Conservation (phyloP, 768 basidiomycete genomes). For the Boletales sp. region DNA sequence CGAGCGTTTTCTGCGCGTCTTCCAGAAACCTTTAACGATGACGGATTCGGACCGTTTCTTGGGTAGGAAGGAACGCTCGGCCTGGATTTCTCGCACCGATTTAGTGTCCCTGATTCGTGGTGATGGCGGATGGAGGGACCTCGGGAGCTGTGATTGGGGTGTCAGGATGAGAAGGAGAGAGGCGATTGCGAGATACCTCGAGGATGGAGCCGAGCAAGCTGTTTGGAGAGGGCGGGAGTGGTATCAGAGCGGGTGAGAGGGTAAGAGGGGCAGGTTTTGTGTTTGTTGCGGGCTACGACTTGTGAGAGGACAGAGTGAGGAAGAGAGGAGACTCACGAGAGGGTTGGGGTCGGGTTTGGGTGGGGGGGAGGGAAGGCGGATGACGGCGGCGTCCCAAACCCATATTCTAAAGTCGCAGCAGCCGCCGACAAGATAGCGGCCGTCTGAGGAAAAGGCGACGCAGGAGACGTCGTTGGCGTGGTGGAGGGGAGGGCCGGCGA, state of each 20-base stretch:
- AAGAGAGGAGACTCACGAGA: constrained; percentile 6
- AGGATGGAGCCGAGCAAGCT: constrained; percentile 15
- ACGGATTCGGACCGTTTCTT: not conserved
- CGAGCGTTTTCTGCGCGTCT: constrained; percentile 2
- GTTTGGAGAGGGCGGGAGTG: constrained; percentile 20
- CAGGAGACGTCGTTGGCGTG: constrained; percentile 30
- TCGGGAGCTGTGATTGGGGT: constrained; percentile 11
- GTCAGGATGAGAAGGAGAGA: not conserved
- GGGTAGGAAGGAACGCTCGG: not conserved
- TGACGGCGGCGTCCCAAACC: constrained; percentile 24
- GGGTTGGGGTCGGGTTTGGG: constrained; percentile 7
- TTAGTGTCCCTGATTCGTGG: not conserved
- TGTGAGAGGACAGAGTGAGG: constrained; percentile 1
- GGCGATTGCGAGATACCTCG: constrained; percentile 9
- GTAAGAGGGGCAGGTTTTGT: not conserved
- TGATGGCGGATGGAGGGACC: constrained; percentile 3
- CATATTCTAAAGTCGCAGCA: constrained; percentile 29
- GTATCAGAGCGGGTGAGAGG: constrained; percentile 17
- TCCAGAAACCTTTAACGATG: constrained; percentile 13
- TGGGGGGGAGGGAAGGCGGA: constrained; percentile 11
- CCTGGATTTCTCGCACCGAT: constrained; percentile 5
- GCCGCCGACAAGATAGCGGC: constrained; percentile 24
- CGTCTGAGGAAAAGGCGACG: constrained; percentile 30
- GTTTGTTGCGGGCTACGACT: constrained; percentile 7
- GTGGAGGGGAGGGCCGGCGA: constrained; percentile 18